phyloP scores from a whole-genome alignment of 2,329 filamentous ascomycete species.

The Pestalotiopsis sp. region DNA sequence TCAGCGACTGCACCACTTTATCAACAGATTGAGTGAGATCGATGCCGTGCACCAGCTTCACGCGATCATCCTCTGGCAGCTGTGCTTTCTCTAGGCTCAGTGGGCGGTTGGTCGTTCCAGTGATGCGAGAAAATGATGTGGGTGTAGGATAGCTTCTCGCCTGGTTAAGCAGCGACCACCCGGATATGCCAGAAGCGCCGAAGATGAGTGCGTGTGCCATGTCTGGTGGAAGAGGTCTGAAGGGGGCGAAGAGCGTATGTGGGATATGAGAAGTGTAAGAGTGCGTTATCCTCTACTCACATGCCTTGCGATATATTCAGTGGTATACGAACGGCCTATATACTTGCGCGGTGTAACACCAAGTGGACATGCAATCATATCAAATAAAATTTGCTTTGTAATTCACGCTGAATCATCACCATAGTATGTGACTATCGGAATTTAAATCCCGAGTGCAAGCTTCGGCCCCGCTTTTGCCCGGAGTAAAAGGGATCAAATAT shows the following conservation, averaged over 20 bases:
- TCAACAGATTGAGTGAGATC: not conserved
- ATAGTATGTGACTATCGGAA: not conserved
- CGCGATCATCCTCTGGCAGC: not conserved
- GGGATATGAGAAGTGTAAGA: not conserved
- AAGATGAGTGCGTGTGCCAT: not conserved
- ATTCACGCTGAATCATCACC: not conserved
- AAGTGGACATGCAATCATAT: not conserved
- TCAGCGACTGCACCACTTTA: not conserved
- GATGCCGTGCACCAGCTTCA: not conserved
- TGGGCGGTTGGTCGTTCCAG: not conserved
- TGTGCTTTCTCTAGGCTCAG: not conserved
- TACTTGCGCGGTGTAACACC: not conserved
- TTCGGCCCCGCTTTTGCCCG: not conserved
- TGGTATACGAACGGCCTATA: not conserved
- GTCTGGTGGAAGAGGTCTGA: not conserved
- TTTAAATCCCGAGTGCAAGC: not conserved
- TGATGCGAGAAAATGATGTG: not conserved
- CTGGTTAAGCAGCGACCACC: not conserved
- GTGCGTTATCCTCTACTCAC: not conserved
- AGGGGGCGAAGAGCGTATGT: too few relatives aligned
- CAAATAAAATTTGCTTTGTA: not conserved
- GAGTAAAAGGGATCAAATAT: too few relatives aligned
- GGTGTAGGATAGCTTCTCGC: not conserved
- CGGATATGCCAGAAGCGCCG: not conserved
- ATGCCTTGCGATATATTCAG: not conserved